Percentiles rank a stretch among this genome's conserved stretches.
These are phyloP conservation scores for Neurospora sp. DNA, from an alignment of 495 filamentous ascomycete species.

Conservation along the genomic window DNA sequence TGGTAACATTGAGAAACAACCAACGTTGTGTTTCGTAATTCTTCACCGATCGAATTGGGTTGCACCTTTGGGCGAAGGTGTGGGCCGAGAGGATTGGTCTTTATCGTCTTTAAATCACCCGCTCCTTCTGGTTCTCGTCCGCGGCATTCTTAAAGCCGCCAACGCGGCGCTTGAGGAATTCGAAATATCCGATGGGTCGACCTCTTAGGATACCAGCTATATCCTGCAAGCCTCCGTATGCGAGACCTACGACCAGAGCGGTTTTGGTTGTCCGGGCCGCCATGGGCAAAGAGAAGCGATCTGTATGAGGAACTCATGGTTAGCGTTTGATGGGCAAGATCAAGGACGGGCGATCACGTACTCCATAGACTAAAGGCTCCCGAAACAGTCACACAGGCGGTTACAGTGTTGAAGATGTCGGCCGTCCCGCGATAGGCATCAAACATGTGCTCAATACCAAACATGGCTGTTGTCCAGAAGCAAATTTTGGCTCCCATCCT, in stretches of 20 bases:
- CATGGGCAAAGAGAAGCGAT: slow-evolving; percentile 70
- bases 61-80: background rate
- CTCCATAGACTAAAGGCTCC: slow-evolving; percentile 83
- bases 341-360: slow-evolving; percentile 31
- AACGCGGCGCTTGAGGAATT: slow-evolving; percentile 43
- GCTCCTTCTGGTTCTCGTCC: slow-evolving; percentile 67
- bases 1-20: background rate
- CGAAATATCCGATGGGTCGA: slow-evolving; percentile 59
- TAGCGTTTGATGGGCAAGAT: slow-evolving; percentile 7
- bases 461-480: slow-evolving; percentile 57
- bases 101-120: slow-evolving; percentile 28
- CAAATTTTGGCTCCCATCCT: slow-evolving; percentile 64
- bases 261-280: slow-evolving; percentile 76
- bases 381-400: slow-evolving; percentile 70
- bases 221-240: slow-evolving; percentile 74
- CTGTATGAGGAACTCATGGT: slow-evolving; percentile 32
- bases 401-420: slow-evolving; percentile 66
- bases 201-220: slow-evolving; percentile 43
- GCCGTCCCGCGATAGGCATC: slow-evolving; percentile 61
- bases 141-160: background rate
- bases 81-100: background rate
- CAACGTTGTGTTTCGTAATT: background rate
- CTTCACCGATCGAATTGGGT: background rate
- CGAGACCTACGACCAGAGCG: slow-evolving; percentile 66
- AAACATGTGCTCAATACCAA: slow-evolving; percentile 72